Evolutionary conservation across 257 asterid genomes (phyloP).

Genomic region (Solanum microdontum): DNA sequence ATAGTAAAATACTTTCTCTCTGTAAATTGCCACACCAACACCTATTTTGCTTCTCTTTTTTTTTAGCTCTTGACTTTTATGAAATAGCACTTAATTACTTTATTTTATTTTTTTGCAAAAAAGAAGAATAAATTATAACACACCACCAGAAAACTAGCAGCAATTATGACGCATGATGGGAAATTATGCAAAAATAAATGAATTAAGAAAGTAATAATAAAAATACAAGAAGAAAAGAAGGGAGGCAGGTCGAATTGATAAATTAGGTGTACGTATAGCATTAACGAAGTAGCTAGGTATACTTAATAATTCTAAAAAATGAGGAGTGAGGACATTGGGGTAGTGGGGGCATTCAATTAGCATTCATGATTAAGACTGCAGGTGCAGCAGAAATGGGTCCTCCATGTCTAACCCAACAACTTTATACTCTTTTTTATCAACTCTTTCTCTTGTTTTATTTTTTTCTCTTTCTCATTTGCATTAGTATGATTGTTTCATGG

Average conservation of each 20-base stretch:
- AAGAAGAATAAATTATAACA: background rate
- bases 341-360: background rate
- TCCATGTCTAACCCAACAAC: background rate
- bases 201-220: background rate
- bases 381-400: background rate
- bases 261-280: background rate
- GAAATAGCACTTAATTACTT: background rate
- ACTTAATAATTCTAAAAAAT: background rate
- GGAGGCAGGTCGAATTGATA: background rate
- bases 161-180: constrained; percentile 14
- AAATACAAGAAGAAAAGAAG: background rate
- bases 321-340: background rate
- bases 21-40: background rate
- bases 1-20: background rate
- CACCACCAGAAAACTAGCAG: background rate
- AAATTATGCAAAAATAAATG: background rate
- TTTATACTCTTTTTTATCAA: background rate
- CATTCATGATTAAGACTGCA: background rate
- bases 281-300: background rate
- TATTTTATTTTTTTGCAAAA: background rate
- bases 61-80: background rate
- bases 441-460: background rate
- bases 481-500: background rate
- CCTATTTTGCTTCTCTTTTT: background rate
- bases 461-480: background rate